A percentile compares a stretch with the other conserved stretches of the same genome.
These are phyloP conservation scores for Hygrocybe punicea DNA, from an alignment of 768 basidiomycete species.

Conservation along the genomic window DNA sequence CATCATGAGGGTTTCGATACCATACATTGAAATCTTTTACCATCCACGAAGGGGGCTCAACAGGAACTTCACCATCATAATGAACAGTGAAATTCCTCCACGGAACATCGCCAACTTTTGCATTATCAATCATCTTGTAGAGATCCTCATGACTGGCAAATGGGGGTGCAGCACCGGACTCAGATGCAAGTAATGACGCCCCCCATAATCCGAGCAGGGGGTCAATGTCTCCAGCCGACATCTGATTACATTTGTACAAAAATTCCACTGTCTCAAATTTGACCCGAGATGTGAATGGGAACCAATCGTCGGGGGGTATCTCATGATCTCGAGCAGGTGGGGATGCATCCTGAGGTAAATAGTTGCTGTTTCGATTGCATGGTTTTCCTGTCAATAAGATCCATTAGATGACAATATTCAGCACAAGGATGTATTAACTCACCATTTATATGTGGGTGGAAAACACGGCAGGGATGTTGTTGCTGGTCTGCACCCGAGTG, in stretches of 20 bases:
- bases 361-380: background rate
- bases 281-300: background rate
- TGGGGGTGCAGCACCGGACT: conserved; percentile 13
- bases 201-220: background rate
- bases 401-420: background rate
- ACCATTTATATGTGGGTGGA: conserved; percentile 1
- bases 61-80: conserved; percentile 17
- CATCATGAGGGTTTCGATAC: conserved; percentile 28
- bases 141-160: conserved; percentile 19
- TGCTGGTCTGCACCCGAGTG: background rate
- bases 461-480: background rate
- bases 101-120: conserved; percentile 20
- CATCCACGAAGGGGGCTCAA: conserved; percentile 33
- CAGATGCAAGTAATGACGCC: conserved; percentile 1
- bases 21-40: conserved; percentile 27
- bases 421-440: background rate
- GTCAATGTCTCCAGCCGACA: background rate
- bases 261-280: conserved; percentile 3
- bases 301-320: background rate
- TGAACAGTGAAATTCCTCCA: conserved; percentile 25
- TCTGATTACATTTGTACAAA: background rate
- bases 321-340: background rate
- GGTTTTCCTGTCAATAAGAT: background rate
- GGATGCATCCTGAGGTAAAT: background rate
- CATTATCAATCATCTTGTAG: conserved; percentile 25